Percentiles rank a stretch among this genome's conserved stretches.
These are phyloP conservation scores for Periconia digitata DNA, from an alignment of 2,329 filamentous ascomycete genomes.

Conservation along the genomic window DNA sequence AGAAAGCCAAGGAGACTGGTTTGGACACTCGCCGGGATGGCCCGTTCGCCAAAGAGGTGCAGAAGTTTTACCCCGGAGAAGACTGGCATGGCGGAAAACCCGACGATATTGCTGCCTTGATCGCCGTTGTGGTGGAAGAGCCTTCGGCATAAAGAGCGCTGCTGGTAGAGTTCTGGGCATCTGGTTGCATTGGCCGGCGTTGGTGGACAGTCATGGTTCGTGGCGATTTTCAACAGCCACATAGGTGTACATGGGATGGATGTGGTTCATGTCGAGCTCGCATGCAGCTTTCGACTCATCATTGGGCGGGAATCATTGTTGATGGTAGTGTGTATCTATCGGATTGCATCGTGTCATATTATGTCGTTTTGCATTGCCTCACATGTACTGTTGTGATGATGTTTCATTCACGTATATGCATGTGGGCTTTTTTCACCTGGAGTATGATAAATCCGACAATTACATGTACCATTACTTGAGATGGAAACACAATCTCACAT, in stretches of 20 bases:
- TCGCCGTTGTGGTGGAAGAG: conserved; percentile 52
- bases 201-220: conserved; percentile 10
- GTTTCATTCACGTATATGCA: no score
- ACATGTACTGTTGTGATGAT: no score
- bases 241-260: not conserved
- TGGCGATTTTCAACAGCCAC: not conserved
- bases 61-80: conserved; percentile 82
- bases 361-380: no score
- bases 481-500: no score
- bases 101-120: conserved; percentile 90
- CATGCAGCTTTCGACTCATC: no score
- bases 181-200: conserved; percentile 31
- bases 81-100: conserved; percentile 90
- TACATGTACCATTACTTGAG: no score
- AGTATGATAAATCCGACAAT: no score
- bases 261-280: no score
- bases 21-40: conserved; percentile 80
- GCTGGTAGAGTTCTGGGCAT: conserved; percentile 14
- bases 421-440: no score
- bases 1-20: conserved; percentile 82
- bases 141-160: conserved; percentile 14
- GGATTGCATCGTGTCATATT: no score
- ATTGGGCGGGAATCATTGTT: not conserved
- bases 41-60: conserved; percentile 93
- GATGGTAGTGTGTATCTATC: no score